Percentiles rank a stretch among this genome's conserved stretches.
Evolutionary conservation across 805 yeast genomes (phyloP).

Genomic region (Pichia scutulata): DNA sequence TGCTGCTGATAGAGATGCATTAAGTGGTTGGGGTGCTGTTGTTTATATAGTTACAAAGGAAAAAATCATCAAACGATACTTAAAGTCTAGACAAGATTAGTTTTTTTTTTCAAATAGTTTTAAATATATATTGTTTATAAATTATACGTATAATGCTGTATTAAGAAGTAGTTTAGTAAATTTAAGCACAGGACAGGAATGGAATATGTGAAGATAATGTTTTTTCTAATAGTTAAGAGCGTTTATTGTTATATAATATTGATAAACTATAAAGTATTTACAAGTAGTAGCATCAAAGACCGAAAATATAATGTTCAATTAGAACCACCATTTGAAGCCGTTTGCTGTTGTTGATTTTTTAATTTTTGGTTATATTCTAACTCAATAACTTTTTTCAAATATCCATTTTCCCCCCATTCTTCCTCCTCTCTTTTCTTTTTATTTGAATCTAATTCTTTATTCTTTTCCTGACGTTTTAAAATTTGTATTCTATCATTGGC

Average conservation of each 20-base stretch:
- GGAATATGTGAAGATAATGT: too few relatives aligned
- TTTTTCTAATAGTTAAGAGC: too few relatives aligned
- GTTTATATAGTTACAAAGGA: constrained; percentile 90
- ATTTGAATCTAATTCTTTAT: constrained; percentile 44
- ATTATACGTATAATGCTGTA: too few relatives aligned
- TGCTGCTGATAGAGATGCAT: constrained; percentile 95
- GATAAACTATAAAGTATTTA: neutral
- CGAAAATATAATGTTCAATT: neutral
- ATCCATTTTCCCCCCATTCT: constrained; percentile 67
- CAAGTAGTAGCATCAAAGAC: neutral
- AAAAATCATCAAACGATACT: constrained; percentile 76
- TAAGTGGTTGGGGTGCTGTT: constrained; percentile 97
- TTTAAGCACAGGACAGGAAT: too few relatives aligned
- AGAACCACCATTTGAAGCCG: neutral
- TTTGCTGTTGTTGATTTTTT: neutral
- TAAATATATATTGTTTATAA: too few relatives aligned
- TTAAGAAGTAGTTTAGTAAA: too few relatives aligned
- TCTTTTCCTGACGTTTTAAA: constrained; percentile 46
- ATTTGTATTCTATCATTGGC: constrained; percentile 51
- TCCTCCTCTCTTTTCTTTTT: constrained; percentile 67
- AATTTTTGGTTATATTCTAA: constrained; percentile 33
- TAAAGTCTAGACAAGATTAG: constrained; percentile 94
- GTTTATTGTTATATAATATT: too few relatives aligned
- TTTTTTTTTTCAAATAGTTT: neutral
- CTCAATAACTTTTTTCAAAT: constrained; percentile 58